Evolutionary conservation across 2,329 filamentous ascomycete genomes (phyloP).

Genomic region (Elsinoe arachidis): DNA sequence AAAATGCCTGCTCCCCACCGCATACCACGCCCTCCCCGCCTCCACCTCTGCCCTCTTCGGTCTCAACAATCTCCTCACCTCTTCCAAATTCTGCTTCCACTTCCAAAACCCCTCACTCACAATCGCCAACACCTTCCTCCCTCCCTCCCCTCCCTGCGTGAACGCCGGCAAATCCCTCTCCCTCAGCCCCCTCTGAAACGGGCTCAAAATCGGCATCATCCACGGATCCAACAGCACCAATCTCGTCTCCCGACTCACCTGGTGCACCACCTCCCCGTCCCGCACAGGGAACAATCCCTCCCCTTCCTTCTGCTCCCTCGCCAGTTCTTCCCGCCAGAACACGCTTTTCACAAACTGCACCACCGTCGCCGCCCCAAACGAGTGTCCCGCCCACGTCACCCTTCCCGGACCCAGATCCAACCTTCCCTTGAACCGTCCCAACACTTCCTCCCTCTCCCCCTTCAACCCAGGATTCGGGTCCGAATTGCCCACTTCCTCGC

Average conservation of each 20-base stretch:
- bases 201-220: conserved; percentile 62
- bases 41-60: conserved; percentile 17
- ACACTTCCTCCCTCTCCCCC: conserved; percentile 33
- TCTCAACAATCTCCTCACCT: conserved; percentile 55
- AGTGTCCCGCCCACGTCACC: conserved; percentile 70
- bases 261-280: conserved; percentile 46
- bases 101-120: conserved; percentile 71
- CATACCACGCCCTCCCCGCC: conserved; percentile 62
- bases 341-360: conserved; percentile 72
- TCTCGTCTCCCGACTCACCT: conserved; percentile 60
- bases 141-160: conserved; percentile 42
- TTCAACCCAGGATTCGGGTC: conserved; percentile 32
- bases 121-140: conserved; percentile 55
- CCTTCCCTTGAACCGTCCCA: conserved; percentile 51
- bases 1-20: conserved; percentile 62
- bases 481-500: conserved; percentile 38
- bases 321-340: conserved; percentile 49
- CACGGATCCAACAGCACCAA: conserved; percentile 71
- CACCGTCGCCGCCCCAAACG: conserved; percentile 66
- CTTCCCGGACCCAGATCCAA: conserved; percentile 65
- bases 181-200: conserved; percentile 55
- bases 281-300: conserved; percentile 55
- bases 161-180: conserved; percentile 67
- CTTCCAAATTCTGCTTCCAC: conserved; percentile 63
- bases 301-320: conserved; percentile 23